Evolutionary conservation across 208 protist species (phyloP).

Genomic region (Hexamita inflata): DNA sequence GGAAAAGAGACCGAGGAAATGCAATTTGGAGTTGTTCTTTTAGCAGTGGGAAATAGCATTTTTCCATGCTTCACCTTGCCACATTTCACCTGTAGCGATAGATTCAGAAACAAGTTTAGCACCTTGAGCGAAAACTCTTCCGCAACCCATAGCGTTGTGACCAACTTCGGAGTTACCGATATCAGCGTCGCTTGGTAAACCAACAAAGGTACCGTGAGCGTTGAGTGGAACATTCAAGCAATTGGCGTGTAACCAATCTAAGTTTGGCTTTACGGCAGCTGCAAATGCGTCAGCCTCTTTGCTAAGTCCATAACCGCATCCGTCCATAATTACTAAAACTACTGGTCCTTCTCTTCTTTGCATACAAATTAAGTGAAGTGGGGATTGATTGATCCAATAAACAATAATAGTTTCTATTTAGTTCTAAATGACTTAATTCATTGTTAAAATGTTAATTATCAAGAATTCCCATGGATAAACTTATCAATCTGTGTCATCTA

Average conservation of each 20-base stretch:
- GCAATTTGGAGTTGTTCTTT: conserved; percentile 59
- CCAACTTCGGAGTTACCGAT: conserved; percentile 84
- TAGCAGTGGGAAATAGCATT: conserved; percentile 63
- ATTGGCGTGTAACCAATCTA: conserved; percentile 54
- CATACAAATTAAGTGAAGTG: too few species aligned
- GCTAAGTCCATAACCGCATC: conserved; percentile 61
- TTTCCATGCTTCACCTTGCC: conserved; percentile 59
- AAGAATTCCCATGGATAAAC: too few species aligned
- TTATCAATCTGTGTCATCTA: too few species aligned
- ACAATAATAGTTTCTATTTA: too few species aligned
- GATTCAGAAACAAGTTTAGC: conserved; percentile 74
- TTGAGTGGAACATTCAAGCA: conserved; percentile 60
- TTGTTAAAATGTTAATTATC: too few species aligned
- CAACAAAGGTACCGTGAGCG: conserved; percentile 70
- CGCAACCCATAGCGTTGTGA: conserved; percentile 75
- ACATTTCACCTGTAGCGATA: conserved; percentile 61
- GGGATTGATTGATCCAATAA: too few species aligned
- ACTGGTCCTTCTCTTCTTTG: too few species aligned
- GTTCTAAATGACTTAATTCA: too few species aligned
- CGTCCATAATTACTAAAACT: conserved; percentile 65
- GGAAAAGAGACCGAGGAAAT: conserved; percentile 72
- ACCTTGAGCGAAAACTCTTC: conserved; percentile 68
- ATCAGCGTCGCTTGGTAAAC: conserved; percentile 70
- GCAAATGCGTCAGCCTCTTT: conserved; percentile 70
- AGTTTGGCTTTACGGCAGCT: conserved; percentile 63